A percentile compares a stretch with the other conserved stretches of the same genome.
Evolutionary conservation across 1,284 basidiomycete genomes (phyloP).

Genomic region (Pseudozyma hubeiensis): DNA sequence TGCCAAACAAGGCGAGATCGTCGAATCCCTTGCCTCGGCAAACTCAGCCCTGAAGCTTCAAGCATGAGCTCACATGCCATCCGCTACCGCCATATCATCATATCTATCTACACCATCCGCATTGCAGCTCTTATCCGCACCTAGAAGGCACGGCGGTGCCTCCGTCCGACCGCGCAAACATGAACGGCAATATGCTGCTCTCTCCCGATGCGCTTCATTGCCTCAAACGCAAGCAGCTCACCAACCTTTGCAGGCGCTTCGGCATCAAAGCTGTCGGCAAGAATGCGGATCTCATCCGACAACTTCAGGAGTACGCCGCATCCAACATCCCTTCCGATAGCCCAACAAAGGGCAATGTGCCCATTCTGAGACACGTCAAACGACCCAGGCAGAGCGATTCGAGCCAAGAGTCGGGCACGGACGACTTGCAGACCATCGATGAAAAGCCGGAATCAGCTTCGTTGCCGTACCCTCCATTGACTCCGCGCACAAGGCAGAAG

Average conservation of each 20-base stretch:
- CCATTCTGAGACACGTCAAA: conserved; percentile 43
- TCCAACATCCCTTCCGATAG: conserved; percentile 41
- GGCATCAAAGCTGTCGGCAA: conserved; percentile 55
- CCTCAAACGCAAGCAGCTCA: conserved; percentile 58
- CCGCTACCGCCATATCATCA: not conserved
- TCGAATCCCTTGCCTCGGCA: not conserved
- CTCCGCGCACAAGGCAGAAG: conserved; percentile 36
- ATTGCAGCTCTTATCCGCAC: conserved; percentile 1
- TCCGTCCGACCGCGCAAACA: conserved; percentile 5
- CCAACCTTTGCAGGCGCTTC: conserved; percentile 52
- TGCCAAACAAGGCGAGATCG: conserved; percentile 5
- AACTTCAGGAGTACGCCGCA: conserved; percentile 45
- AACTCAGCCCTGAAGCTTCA: not conserved
- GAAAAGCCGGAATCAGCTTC: not conserved
- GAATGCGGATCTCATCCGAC: conserved; percentile 45
- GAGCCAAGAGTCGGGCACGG: conserved; percentile 25
- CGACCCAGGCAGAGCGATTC: conserved; percentile 37
- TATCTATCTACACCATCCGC: not conserved
- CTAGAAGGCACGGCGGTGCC: conserved; percentile 14
- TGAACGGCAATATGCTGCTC: conserved; percentile 45
- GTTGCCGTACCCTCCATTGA: conserved; percentile 18
- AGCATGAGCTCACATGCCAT: not conserved
- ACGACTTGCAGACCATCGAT: conserved; percentile 9
- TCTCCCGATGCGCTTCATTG: conserved; percentile 54
- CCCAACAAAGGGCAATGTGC: conserved; percentile 46